These are phyloP conservation scores for Rhynchosporium secalis DNA, from an alignment of 2,329 filamentous ascomycete genomes.

Conservation along the genomic window DNA sequence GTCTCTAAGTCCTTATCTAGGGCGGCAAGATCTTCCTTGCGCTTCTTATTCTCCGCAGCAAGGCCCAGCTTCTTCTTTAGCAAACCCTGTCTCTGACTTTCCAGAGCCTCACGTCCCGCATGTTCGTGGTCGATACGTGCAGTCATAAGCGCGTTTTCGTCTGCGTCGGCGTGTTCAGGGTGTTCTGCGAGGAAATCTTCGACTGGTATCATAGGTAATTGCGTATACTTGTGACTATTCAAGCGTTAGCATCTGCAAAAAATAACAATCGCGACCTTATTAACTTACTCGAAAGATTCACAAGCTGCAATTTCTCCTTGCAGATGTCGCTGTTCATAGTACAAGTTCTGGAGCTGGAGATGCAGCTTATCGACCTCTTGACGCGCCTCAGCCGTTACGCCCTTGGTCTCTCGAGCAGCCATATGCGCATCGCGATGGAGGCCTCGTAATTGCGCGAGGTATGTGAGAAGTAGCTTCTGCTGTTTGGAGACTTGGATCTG, in stretches of 20 bases:
- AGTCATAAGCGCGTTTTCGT: slow-evolving; percentile 82
- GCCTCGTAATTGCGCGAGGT: slow-evolving; percentile 77
- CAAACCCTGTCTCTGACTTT: slow-evolving; percentile 78
- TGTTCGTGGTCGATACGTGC: slow-evolving; percentile 91
- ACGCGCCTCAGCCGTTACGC: slow-evolving; percentile 79
- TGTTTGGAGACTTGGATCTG: slow-evolving; percentile 66
- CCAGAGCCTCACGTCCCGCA: slow-evolving; percentile 77
- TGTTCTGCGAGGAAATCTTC: slow-evolving; percentile 78
- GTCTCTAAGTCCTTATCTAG: slow-evolving; percentile 90
- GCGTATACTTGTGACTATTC: slow-evolving; percentile 78
- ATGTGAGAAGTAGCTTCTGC: slow-evolving; percentile 77
- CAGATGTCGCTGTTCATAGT: slow-evolving; percentile 92
- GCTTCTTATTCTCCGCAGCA: slow-evolving; percentile 80
- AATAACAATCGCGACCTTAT: neutral
- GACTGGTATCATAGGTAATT: slow-evolving; percentile 79
- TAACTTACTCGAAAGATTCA: slow-evolving; percentile 80
- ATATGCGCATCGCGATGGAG: slow-evolving; percentile 82
- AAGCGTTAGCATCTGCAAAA: slow-evolving; percentile 21
- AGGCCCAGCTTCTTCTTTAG: slow-evolving; percentile 70
- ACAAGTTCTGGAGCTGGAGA: slow-evolving; percentile 90
- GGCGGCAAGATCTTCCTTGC: slow-evolving; percentile 89
- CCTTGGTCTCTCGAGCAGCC: slow-evolving; percentile 80
- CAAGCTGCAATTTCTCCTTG: slow-evolving; percentile 88
- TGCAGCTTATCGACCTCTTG: slow-evolving; percentile 91
- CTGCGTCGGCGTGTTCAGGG: slow-evolving; percentile 70